A percentile compares a stretch with the other conserved stretches of the same genome.
Evolutionary conservation across 1,284 basidiomycete species (phyloP).

Genomic region (Lignosus rhinocerotis): DNA sequence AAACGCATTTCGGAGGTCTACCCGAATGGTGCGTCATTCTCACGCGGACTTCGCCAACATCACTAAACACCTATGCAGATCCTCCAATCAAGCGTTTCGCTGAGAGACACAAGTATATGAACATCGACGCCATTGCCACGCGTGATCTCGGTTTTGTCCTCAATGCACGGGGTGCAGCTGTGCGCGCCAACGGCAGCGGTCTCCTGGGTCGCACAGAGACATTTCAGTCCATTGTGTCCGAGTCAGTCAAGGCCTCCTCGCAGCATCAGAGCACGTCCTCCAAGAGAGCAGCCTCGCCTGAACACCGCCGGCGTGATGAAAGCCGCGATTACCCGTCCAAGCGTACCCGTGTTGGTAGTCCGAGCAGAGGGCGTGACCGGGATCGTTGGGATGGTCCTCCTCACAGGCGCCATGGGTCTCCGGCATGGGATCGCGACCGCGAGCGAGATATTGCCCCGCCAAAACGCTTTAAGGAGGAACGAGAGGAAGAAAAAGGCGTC

Average conservation of each 20-base stretch:
- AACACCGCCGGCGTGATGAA: slow-evolving; percentile 47
- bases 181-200: slow-evolving; percentile 25
- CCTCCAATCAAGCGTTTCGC: slow-evolving; percentile 91
- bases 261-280: slow-evolving; percentile 13
- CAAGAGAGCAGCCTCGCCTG: slow-evolving; percentile 54
- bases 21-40: slow-evolving; percentile 62
- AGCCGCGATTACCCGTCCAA: slow-evolving; percentile 49
- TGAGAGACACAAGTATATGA: slow-evolving; percentile 85
- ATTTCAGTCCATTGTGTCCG: slow-evolving; percentile 40
- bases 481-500: slow-evolving; percentile 54
- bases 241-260: slow-evolving; percentile 25
- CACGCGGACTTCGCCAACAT: neutral
- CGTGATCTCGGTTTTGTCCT: slow-evolving; percentile 82
- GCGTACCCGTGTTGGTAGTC: slow-evolving; percentile 53
- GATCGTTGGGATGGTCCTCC: slow-evolving; percentile 43
- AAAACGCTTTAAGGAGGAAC: slow-evolving; percentile 46
- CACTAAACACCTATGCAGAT: slow-evolving; percentile 47
- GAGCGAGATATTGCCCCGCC: slow-evolving; percentile 41
- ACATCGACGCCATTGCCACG: slow-evolving; percentile 86
- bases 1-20: slow-evolving; percentile 87
- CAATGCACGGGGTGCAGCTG: slow-evolving; percentile 28
- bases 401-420: slow-evolving; percentile 47
- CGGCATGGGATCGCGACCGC: slow-evolving; percentile 50
- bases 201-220: slow-evolving; percentile 51
- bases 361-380: slow-evolving; percentile 49